Percentiles rank a stretch among this genome's conserved stretches.
Evolutionary conservation across 495 filamentous ascomycete genomes (phyloP).

Genomic region (Zalerion maritima): DNA sequence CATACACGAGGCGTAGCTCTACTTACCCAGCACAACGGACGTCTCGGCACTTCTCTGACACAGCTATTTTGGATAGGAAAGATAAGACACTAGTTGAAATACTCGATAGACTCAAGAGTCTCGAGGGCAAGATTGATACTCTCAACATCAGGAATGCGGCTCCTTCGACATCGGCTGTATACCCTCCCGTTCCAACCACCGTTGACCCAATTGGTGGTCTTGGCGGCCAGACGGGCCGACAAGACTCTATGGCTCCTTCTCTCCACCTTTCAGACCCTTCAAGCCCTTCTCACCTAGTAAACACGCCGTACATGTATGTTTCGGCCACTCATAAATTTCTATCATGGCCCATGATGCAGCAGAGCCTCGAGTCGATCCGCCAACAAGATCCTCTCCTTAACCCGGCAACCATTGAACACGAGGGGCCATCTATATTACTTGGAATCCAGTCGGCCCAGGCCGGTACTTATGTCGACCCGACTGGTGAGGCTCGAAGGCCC

Average conservation of each 20-base stretch:
- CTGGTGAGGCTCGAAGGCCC: constrained; percentile 13
- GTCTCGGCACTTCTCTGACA: constrained; percentile 9
- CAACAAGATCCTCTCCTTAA: constrained; percentile 17
- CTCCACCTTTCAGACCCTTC: constrained; percentile 5
- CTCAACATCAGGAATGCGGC: constrained; percentile 14
- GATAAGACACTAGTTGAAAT: constrained; percentile 48
- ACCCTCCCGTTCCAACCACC: constrained; percentile 5
- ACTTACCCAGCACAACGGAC: too few relatives aligned
- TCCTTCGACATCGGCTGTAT: constrained; percentile 9
- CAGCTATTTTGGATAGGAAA: constrained; percentile 36
- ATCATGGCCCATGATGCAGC: constrained; percentile 40
- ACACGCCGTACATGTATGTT: constrained; percentile 29
- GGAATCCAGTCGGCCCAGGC: too few relatives aligned
- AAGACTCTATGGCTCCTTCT: constrained; percentile 1
- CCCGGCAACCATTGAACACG: constrained; percentile 19
- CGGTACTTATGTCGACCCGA: constrained; percentile 6
- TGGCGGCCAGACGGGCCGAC: neutral
- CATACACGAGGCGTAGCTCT: too few relatives aligned
- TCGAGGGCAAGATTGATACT: constrained; percentile 36
- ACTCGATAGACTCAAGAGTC: constrained; percentile 35
- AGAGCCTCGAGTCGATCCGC: constrained; percentile 21
- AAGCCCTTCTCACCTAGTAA: constrained; percentile 4
- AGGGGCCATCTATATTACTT: constrained; percentile 8
- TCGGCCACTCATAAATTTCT: constrained; percentile 43
- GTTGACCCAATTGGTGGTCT: constrained; percentile 6